Conservation (phyloP, 441 rosid genomes). For the Gossypium davidsonii region DNA sequence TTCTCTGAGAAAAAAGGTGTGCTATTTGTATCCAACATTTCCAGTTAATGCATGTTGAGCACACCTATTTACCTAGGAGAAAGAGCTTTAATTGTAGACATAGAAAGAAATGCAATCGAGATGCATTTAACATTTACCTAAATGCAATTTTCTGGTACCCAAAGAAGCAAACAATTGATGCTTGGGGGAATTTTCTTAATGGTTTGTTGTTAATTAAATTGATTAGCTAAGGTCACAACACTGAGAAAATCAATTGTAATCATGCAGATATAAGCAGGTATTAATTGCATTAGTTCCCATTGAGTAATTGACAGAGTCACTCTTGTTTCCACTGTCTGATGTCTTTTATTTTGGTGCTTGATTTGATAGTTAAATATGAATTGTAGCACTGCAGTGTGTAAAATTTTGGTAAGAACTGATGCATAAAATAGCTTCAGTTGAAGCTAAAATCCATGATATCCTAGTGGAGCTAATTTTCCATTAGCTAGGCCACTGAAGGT, state of each 20-base stretch:
- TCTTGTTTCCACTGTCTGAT: not conserved
- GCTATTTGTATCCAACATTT: not conserved
- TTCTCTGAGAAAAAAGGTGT: constrained; percentile 82
- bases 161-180: not conserved
- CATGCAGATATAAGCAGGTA: not conserved
- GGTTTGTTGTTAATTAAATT: not conserved
- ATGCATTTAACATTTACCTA: not conserved
- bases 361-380: not conserved
- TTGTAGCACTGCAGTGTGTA: not conserved
- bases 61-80: not conserved
- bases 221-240: not conserved
- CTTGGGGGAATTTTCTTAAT: not conserved
- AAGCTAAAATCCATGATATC: not conserved
- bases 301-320: not conserved
- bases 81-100: not conserved
- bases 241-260: not conserved
- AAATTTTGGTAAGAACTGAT: not conserved
- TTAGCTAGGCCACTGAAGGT: not conserved
- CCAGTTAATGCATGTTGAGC: not conserved
- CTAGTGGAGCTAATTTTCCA: not conserved
- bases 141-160: not conserved
- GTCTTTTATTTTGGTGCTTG: not conserved
- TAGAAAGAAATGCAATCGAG: not conserved
- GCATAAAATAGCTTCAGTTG: not conserved
- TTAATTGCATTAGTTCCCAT: not conserved